phyloP scores from a whole-genome alignment of 768 basidiomycete genomes.

The Suillus lakei region DNA sequence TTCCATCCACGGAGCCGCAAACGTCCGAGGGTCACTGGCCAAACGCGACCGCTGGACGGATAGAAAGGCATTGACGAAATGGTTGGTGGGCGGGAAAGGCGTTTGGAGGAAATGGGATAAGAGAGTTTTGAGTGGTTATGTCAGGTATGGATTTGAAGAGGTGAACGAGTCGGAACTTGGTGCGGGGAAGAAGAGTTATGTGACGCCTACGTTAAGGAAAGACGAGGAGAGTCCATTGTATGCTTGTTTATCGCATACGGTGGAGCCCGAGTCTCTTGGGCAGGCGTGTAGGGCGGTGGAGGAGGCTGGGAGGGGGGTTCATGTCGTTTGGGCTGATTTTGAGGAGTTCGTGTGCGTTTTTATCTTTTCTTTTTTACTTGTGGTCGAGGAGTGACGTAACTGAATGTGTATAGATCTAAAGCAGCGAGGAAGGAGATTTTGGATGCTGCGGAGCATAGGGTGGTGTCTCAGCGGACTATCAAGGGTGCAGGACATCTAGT shows the following conservation, averaged over 20 bases:
- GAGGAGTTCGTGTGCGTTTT: slow-evolving; percentile 33
- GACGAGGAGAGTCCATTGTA: slow-evolving; percentile 36
- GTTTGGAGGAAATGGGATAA: slow-evolving; percentile 6
- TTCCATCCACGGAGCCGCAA: slow-evolving; percentile 34
- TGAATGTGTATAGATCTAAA: slow-evolving; percentile 22
- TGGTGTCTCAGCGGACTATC: slow-evolving; percentile 26
- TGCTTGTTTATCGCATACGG: slow-evolving; percentile 28
- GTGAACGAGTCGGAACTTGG: neutral
- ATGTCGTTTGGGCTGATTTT: slow-evolving; percentile 35
- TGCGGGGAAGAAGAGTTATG: slow-evolving; percentile 5
- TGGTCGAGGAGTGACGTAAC: neutral
- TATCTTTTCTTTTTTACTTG: neutral
- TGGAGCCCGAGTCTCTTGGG: slow-evolving; percentile 28
- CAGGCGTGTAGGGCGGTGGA: slow-evolving; percentile 20
- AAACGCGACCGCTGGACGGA: slow-evolving; percentile 33
- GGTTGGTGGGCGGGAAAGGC: slow-evolving; percentile 16
- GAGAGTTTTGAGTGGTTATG: neutral
- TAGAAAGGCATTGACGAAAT: slow-evolving; percentile 24
- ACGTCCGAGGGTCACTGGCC: slow-evolving; percentile 30
- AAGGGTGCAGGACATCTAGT: slow-evolving; percentile 37
- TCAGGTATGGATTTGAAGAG: neutral
- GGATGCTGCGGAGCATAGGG: slow-evolving; percentile 26
- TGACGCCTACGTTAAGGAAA: slow-evolving; percentile 30
- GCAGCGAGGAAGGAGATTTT: slow-evolving; percentile 31
- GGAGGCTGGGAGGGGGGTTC: slow-evolving; percentile 20